phyloP scores from a whole-genome alignment of 768 basidiomycete species.

The Tricholoma sp. region DNA sequence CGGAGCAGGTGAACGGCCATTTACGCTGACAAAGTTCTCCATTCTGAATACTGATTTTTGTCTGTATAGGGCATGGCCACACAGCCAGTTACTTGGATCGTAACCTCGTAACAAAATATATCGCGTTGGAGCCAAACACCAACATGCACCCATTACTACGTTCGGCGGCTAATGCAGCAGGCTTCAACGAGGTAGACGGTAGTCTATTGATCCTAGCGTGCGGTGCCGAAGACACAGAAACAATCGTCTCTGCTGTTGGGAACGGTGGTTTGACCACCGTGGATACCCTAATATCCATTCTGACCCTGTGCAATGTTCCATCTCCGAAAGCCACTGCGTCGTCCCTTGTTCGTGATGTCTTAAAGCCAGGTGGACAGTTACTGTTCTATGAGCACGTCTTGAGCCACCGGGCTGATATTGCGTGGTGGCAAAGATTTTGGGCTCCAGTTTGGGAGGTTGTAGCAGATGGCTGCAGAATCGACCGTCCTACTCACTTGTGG shows the following conservation, averaged over 20 bases:
- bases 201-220: slow-evolving; percentile 52
- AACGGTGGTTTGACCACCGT: slow-evolving; percentile 23
- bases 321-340: slow-evolving; percentile 43
- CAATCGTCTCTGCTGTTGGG: slow-evolving; percentile 36
- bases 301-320: slow-evolving; percentile 65
- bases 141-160: slow-evolving; percentile 47
- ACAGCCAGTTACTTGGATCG: slow-evolving; percentile 49
- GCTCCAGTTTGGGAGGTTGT: slow-evolving; percentile 57
- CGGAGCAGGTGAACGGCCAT: slow-evolving; percentile 8
- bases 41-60: background rate
- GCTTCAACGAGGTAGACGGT: slow-evolving; percentile 37
- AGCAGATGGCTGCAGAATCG: slow-evolving; percentile 63
- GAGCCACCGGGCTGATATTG: slow-evolving; percentile 46
- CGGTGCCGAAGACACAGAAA: slow-evolving; percentile 54
- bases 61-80: slow-evolving; percentile 55
- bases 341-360: slow-evolving; percentile 42
- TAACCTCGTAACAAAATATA: slow-evolving; percentile 51
- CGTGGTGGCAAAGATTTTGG: slow-evolving; percentile 74
- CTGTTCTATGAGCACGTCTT: slow-evolving; percentile 71
- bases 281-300: slow-evolving; percentile 60
- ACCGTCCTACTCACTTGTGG: slow-evolving; percentile 51
- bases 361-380: slow-evolving; percentile 61
- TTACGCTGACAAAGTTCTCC: background rate
- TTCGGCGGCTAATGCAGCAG: background rate
- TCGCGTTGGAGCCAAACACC: slow-evolving; percentile 69